Base-by-base conservation (phyloP, 2,329 filamentous ascomycete species). In the Diaporthe sp. region DNA sequence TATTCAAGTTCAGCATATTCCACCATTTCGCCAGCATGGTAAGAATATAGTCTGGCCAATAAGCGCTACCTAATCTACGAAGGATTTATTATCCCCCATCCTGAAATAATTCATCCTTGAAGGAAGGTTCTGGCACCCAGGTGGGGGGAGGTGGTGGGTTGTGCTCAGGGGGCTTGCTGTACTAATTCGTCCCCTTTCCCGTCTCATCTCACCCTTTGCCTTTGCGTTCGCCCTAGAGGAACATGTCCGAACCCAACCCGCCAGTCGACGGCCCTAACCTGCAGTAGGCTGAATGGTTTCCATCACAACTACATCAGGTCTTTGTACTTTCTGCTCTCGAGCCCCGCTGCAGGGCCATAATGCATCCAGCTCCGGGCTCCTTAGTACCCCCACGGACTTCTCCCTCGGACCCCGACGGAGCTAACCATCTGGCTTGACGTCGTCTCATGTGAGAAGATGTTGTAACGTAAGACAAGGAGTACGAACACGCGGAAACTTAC, bases 321-420 rank as follows among this genome's bases (percentile, higher is more conserved):
- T 53, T 68, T 68, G 65, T 68, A 4, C 65, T 53, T 34, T 13
- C 46, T 68, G 65, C 65, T 55, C 65, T 69, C 65, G 65, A 42
- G 65, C 65, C 49, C 65, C 49, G 49, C 49, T 34, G 22, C 53
- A 39, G 34, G 22, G 31, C 13, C 19, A 12, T 12, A 3, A 39
- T 25, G 46, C 51, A 39, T n/a, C 22, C 46, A 69, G 34, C 49
- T 65, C 71, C 71, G 58, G 71, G 37, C 34, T 55, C 49, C 57
- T 65, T 37, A 57, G 19, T 12, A 72, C 55, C n/a, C 28, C 68
- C 61, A 73, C 71, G 71, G 71, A 73, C 71, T 73, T 73, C 70
- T 55, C 72, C 68, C 49, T 76, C 74, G 74, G 74, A 69, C 72
- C 72, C 74, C 74, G 74, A 74, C 44, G 25, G 58, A 51, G 70